These are phyloP conservation scores for Syzygium syzygioides DNA, from an alignment of 441 rosid species.

Conservation along the genomic window DNA sequence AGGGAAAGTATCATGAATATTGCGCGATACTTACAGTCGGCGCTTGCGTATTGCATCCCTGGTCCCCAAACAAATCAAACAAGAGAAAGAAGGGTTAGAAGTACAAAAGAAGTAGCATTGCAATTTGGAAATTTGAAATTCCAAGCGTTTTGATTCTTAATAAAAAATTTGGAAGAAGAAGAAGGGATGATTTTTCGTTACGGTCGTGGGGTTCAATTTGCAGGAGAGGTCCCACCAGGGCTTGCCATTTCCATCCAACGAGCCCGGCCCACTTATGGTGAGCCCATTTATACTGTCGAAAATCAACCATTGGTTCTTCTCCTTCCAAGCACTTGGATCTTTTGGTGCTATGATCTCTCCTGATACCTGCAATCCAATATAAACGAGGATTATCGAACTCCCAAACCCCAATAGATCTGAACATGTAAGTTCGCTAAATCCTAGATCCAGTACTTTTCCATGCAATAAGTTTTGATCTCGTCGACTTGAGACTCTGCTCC, in stretches of 20 bases:
- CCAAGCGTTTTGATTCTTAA: not conserved
- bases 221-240: not conserved
- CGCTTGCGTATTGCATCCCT: not conserved
- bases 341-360: not conserved
- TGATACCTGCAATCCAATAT: not conserved
- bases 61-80: not conserved
- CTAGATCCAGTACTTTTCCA: not conserved
- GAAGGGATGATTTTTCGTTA: not conserved
- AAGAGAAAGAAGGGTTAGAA: not conserved
- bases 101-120: not conserved
- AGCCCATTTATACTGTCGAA: not conserved
- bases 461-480: not conserved
- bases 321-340: not conserved
- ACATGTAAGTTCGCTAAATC: not conserved
- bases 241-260: not conserved
- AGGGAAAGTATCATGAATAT: not conserved
- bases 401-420: not conserved
- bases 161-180: not conserved
- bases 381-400: not conserved
- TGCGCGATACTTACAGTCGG: not conserved
- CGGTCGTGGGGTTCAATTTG: not conserved
- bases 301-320: not conserved
- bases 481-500: not conserved
- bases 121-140: not conserved
- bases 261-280: not conserved